phyloP scores from a whole-genome alignment of 352 stramenopile species.

The Blastocystis sp. region DNA sequence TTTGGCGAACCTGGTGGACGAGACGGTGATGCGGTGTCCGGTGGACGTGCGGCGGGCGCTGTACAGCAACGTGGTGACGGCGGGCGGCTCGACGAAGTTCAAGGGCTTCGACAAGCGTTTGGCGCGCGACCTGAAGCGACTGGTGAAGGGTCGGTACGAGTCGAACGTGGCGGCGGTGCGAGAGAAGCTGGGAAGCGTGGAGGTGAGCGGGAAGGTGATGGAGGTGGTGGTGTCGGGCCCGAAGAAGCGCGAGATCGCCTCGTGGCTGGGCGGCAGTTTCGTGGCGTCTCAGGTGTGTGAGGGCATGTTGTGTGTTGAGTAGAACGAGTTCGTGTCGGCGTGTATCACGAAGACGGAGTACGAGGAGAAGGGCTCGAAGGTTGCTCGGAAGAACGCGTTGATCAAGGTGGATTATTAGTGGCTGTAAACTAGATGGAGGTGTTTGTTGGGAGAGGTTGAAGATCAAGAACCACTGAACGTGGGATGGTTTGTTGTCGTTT shows the following conservation, averaged over 20 bases:
- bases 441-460: too few relatives aligned
- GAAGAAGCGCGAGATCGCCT: constrained; percentile 72
- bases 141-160: constrained; percentile 84
- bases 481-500: too few relatives aligned
- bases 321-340: constrained; percentile 71
- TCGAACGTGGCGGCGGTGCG: constrained; percentile 75
- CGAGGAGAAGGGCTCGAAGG: constrained; percentile 85
- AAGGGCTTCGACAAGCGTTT: constrained; percentile 89
- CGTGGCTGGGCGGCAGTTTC: constrained; percentile 55
- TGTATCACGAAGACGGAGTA: constrained; percentile 93
- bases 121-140: constrained; percentile 87
- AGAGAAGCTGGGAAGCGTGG: constrained; percentile 3
- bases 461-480: too few relatives aligned
- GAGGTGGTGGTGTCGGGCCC: constrained; percentile 68
- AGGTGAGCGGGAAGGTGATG: constrained; percentile 58
- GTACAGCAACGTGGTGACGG: too few relatives aligned
- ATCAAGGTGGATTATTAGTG: constrained; percentile 43
- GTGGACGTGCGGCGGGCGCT: constrained; percentile 87
- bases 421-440: not conserved
- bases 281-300: constrained; percentile 81
- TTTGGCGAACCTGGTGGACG: constrained; percentile 87
- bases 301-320: not conserved
- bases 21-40: constrained; percentile 88
- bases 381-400: constrained; percentile 38
- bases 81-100: constrained; percentile 91